Evolutionary conservation across 768 basidiomycete species (phyloP), one percentile per base, ranked within the genome.

Genomic region (Suillus occidentalis): DNA sequence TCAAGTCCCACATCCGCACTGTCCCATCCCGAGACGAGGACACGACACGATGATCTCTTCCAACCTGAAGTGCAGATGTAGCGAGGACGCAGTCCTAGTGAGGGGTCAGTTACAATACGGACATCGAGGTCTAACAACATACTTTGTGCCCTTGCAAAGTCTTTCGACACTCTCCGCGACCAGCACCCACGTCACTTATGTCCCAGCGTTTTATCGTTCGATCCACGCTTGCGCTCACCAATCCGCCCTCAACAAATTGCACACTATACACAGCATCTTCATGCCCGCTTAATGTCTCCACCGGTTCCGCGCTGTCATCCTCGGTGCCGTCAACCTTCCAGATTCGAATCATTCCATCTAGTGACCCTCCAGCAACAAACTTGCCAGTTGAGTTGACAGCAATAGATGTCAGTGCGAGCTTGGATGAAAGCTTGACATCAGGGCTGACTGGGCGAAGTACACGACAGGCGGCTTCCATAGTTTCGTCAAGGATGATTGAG

Each of bases 21-120:
- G 94, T 91, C 14, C 97, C 91, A 75, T 99, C 97, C 79, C 98
- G 98, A 42, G 89, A 90, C 60, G 97, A 97, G 13, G 94, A 95
- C 13, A 97, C 96, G 69, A 99, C 90, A 92, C 95, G 91, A 68
- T 92, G 88, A 66, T 59, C 58, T 59, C 58, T 59, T 5, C 93
- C 94, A 76, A 98, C 96, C 67, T 94, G 91, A 55, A 93, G 94
- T 57, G 95, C 92, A 22, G 87, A 88, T 55, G 89, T 88, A 55
- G 85, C 86, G 60, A 91, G 81, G 65, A 91, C 89, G 65, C 89
- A 91, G 74, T 91, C 89, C 86, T 88, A 69, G 42, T 2, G 20
- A 36, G 56, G 52, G 59, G 34, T 4, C 55, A 69, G 64, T 49
- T 34, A 52, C 60, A 6, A 40, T 47, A 39, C 28, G 25, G 22